phyloP scores from a whole-genome alignment of 1,139 yeast species.

The Diutina scorzettiae region DNA sequence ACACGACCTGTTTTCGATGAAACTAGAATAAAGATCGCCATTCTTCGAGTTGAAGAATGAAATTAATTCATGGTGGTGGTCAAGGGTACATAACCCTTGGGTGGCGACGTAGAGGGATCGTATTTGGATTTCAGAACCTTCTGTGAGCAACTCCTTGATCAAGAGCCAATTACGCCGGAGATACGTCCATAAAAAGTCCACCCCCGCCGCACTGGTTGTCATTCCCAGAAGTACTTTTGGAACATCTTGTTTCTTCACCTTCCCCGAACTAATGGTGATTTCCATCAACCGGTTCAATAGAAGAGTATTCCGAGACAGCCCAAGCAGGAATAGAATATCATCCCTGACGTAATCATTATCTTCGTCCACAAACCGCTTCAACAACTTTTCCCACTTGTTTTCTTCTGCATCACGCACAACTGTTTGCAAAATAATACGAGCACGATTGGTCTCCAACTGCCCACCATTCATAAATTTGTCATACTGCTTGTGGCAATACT shows the following conservation, averaged over 20 bases:
- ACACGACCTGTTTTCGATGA: no score
- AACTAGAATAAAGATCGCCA: background rate
- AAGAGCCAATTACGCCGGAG: background rate
- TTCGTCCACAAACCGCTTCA: background rate
- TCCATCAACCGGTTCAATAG: background rate
- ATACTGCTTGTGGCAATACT: background rate
- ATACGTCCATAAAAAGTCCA: background rate
- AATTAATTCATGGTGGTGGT: background rate
- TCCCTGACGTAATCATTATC: background rate
- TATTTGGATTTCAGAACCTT: background rate
- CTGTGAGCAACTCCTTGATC: background rate
- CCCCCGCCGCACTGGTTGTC: background rate
- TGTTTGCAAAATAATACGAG: background rate
- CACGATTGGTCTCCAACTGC: background rate
- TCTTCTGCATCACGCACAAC: background rate
- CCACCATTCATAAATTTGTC: background rate
- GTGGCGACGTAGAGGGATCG: background rate
- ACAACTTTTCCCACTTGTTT: background rate
- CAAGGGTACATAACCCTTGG: background rate
- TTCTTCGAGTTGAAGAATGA: background rate
- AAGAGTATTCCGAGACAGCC: background rate
- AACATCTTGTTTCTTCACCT: background rate
- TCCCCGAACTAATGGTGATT: background rate
- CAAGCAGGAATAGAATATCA: background rate
- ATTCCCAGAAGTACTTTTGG: background rate